A percentile compares a stretch with the other conserved stretches of the same genome.
Evolutionary conservation across 164 flowering plant genomes (phyloP).

Genomic region (Tinospora cordifolia): DNA sequence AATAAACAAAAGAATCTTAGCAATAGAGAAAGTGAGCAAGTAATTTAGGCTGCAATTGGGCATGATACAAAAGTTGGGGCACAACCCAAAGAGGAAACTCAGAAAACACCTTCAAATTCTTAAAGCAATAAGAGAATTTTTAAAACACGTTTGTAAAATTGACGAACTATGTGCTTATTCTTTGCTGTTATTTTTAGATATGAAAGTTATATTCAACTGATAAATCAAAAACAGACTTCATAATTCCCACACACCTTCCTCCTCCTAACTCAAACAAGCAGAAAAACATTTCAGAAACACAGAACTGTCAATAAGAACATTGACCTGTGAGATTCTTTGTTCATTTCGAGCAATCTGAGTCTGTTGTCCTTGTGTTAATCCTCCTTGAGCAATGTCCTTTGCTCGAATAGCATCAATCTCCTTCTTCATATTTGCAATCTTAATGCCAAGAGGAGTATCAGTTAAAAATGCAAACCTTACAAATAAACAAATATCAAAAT

Average conservation of each 20-base stretch:
- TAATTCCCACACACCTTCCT: neutral
- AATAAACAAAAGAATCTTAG: neutral
- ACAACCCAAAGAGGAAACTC: too few relatives aligned
- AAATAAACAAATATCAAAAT: neutral
- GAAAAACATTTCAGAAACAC: neutral
- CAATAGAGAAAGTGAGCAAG: neutral
- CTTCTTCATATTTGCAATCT: slow-evolving; percentile 96
- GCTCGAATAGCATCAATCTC: slow-evolving; percentile 91
- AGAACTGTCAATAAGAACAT: neutral
- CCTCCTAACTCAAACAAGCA: neutral
- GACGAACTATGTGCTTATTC: too few relatives aligned
- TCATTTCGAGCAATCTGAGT: slow-evolving; percentile 99
- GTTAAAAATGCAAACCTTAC: neutral
- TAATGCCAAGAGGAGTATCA: slow-evolving; percentile 12
- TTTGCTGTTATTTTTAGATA: too few relatives aligned
- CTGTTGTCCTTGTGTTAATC: slow-evolving; percentile 98
- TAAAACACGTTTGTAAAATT: too few relatives aligned
- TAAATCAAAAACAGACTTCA: neutral
- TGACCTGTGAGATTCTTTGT: slow-evolving; percentile 85
- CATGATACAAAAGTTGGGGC: too few relatives aligned
- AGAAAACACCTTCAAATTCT: too few relatives aligned
- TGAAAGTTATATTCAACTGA: too few relatives aligned
- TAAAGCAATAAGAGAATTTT: too few relatives aligned
- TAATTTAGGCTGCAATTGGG: too few relatives aligned
- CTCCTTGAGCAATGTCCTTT: slow-evolving; percentile 96